phyloP scores from a whole-genome alignment of 371 early-diverging fungal genomes.

The Mucor saturninus region DNA sequence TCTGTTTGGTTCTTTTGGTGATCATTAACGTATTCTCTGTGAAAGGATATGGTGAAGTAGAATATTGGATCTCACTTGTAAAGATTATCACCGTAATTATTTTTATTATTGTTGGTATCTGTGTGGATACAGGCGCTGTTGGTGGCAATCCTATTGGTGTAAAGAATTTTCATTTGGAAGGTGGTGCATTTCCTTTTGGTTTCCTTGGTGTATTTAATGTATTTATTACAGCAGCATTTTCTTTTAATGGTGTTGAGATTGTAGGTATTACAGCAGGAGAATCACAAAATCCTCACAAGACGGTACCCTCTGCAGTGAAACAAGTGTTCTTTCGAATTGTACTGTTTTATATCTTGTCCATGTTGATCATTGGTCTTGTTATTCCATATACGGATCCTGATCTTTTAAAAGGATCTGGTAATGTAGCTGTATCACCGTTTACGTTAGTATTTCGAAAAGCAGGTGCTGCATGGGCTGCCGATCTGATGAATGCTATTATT shows the following conservation, averaged over 20 bases:
- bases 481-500: conserved; percentile 78
- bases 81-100: conserved; percentile 61
- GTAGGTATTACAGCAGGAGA: conserved; percentile 78
- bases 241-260: conserved; percentile 81
- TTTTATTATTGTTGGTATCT: conserved; percentile 75
- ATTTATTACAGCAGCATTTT: conserved; percentile 80
- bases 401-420: conserved; percentile 49
- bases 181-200: conserved; percentile 76
- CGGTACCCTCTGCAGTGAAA: conserved; percentile 71
- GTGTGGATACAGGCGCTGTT: conserved; percentile 59
- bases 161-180: conserved; percentile 59
- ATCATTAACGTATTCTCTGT: conserved; percentile 65
- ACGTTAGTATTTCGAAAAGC: conserved; percentile 70
- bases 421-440: conserved; percentile 68
- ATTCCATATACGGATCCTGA: conserved; percentile 61
- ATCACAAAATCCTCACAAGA: conserved; percentile 66
- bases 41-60: conserved; percentile 65
- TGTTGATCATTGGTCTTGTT: conserved; percentile 70
- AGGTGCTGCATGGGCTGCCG: conserved; percentile 66
- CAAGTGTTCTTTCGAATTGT: conserved; percentile 76
- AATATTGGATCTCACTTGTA: conserved; percentile 57
- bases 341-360: conserved; percentile 74
- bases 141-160: conserved; percentile 48
- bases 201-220: conserved; percentile 65
- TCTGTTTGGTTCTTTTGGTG: conserved; percentile 59